A percentile compares a stretch with the other conserved stretches of the same genome.
Conservation (phyloP, 1,284 basidiomycete genomes). For the Cutaneotrichosporon curvatum region DNA sequence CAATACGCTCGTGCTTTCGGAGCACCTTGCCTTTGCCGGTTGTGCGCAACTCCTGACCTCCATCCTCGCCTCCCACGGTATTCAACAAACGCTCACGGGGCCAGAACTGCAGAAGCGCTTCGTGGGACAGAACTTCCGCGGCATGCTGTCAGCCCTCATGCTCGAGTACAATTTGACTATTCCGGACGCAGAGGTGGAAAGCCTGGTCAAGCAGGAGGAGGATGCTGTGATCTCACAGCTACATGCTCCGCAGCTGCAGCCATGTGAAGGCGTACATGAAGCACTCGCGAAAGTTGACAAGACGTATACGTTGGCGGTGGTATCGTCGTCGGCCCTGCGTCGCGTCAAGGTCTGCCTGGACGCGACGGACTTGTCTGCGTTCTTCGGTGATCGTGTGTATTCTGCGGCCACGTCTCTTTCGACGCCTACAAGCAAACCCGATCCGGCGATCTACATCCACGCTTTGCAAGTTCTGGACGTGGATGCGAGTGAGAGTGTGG, state of each 20-base stretch:
- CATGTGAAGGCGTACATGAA: conserved; percentile 14
- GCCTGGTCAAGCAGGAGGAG: conserved; percentile 17
- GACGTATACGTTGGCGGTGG: conserved; percentile 16
- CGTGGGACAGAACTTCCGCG: conserved; percentile 29
- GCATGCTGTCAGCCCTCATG: conserved; percentile 16
- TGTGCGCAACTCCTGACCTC: conserved; percentile 23
- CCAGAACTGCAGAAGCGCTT: conserved; percentile 16
- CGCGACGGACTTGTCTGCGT: conserved; percentile 13
- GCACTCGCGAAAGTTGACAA: conserved; percentile 9
- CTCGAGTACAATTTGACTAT: conserved; percentile 15
- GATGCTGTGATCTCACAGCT: conserved; percentile 16
- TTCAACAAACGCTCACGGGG: conserved; percentile 12
- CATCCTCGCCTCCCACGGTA: conserved; percentile 8
- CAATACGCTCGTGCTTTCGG: conserved; percentile 28
- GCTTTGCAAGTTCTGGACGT: conserved; percentile 15
- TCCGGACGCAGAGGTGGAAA: conserved; percentile 15
- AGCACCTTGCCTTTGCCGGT: conserved; percentile 23
- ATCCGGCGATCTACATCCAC: conserved; percentile 24
- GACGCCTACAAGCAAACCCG: conserved; percentile 24
- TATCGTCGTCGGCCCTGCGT: conserved; percentile 18
- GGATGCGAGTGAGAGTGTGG: conserved; percentile 12
- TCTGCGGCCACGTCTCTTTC: conserved; percentile 19
- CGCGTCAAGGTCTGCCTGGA: conserved; percentile 21
- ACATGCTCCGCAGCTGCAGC: conserved; percentile 4
- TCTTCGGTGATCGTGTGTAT: conserved; percentile 19